phyloP scores from a whole-genome alignment of 164 flowering plant species.

The Protea cynaroides region DNA sequence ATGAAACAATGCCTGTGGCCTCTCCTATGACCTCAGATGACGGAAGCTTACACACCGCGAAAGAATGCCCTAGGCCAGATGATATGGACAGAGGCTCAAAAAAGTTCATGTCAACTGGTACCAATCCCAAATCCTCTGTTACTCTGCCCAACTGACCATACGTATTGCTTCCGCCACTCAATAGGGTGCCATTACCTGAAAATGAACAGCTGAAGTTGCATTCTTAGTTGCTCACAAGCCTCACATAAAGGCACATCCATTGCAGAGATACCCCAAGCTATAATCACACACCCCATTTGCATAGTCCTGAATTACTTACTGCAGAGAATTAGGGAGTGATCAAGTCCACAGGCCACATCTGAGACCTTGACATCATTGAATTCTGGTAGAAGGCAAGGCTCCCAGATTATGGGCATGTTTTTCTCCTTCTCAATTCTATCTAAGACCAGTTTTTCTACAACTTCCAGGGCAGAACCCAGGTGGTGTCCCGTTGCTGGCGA shows the following conservation, averaged over 20 bases:
- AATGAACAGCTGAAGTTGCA: slow-evolving; percentile 3
- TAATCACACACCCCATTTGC: too few species aligned
- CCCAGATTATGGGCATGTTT: slow-evolving; percentile 85
- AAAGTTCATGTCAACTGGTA: slow-evolving; percentile 33
- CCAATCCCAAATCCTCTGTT: slow-evolving; percentile 31
- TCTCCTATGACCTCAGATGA: slow-evolving; percentile 13
- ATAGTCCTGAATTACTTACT: slow-evolving; percentile 30
- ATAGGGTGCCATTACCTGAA: slow-evolving; percentile 56
- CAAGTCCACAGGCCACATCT: slow-evolving; percentile 86
- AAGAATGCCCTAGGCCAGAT: slow-evolving; percentile 69
- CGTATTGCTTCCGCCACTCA: slow-evolving; percentile 74
- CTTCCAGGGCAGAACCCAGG: slow-evolving; percentile 26
- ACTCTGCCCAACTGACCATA: slow-evolving; percentile 78
- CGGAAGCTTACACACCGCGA: slow-evolving; percentile 35
- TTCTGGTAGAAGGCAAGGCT: slow-evolving; percentile 63
- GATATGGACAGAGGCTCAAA: slow-evolving; percentile 32
- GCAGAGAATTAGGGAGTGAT: slow-evolving; percentile 81
- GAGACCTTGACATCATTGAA: slow-evolving; percentile 36
- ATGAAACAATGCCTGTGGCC: slow-evolving; percentile 28
- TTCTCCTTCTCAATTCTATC: slow-evolving; percentile 74
- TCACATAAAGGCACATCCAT: neutral
- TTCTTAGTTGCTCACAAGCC: neutral
- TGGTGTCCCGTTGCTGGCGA: slow-evolving; percentile 1
- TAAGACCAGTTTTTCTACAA: slow-evolving; percentile 57
- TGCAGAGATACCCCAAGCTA: neutral